Evolutionary conservation across 768 basidiomycete genomes (phyloP).

Genomic region (Leccinum boreale): DNA sequence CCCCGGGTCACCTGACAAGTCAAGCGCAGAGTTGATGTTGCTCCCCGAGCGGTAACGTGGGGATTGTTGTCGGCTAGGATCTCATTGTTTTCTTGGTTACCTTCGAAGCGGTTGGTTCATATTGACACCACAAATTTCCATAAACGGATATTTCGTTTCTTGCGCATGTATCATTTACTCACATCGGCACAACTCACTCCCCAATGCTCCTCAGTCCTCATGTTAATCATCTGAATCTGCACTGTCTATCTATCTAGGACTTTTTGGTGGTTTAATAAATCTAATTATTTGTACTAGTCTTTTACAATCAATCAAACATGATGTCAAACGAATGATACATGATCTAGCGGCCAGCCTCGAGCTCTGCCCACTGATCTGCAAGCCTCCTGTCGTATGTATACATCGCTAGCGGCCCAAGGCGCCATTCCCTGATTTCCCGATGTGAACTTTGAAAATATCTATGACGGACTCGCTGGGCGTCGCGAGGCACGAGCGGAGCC

Average conservation of each 20-base stretch:
- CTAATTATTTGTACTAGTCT: background rate
- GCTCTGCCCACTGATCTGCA: background rate
- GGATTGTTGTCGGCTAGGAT: background rate
- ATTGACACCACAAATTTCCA: constrained; percentile 11
- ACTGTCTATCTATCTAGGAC: constrained; percentile 4
- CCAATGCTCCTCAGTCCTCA: background rate
- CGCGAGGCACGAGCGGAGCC: too few relatives aligned
- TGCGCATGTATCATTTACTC: constrained; percentile 15
- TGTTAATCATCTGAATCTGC: constrained; percentile 16
- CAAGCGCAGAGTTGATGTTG: constrained; percentile 35
- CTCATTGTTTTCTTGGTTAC: background rate
- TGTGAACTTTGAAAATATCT: too few relatives aligned
- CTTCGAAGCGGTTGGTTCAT: constrained; percentile 6
- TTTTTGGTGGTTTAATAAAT: constrained; percentile 2
- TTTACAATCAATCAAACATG: background rate
- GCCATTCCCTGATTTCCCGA: too few relatives aligned
- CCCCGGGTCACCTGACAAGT: constrained; percentile 45
- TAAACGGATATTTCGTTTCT: constrained; percentile 10
- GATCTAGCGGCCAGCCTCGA: too few relatives aligned
- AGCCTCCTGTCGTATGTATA: background rate
- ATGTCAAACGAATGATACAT: background rate
- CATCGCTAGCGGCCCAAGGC: too few relatives aligned
- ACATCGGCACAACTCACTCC: constrained; percentile 10
- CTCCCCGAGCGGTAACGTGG: constrained; percentile 42
- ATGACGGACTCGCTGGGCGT: too few relatives aligned